phyloP scores from a whole-genome alignment of 495 filamentous ascomycete genomes.

The Tuber umbilicatum region DNA sequence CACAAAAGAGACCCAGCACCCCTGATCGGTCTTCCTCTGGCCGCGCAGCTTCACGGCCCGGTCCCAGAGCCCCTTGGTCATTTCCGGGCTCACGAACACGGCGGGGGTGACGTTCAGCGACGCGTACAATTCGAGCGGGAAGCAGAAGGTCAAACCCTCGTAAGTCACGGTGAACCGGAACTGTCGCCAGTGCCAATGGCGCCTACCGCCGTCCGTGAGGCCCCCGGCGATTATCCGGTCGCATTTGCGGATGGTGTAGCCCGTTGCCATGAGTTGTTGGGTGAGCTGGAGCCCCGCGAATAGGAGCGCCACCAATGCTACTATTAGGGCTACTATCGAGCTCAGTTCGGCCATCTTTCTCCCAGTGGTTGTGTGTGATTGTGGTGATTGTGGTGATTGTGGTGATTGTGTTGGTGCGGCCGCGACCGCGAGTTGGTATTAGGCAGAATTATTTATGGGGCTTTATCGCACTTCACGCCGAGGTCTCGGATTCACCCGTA shows the following conservation, averaged over 20 bases:
- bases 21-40: neutral
- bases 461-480: neutral
- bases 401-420: neutral
- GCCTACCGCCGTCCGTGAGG: neutral
- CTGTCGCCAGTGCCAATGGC: neutral
- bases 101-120: neutral
- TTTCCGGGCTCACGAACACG: neutral
- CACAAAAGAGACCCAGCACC: neutral
- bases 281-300: neutral
- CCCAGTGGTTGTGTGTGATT: neutral
- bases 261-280: neutral
- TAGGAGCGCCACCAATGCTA: neutral
- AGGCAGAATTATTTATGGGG: neutral
- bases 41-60: neutral
- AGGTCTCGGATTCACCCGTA: neutral
- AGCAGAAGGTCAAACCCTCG: neutral
- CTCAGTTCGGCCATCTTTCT: neutral
- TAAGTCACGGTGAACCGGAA: neutral
- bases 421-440: neutral
- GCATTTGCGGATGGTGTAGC: neutral
- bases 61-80: neutral
- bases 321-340: neutral
- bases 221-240: neutral
- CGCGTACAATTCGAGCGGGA: neutral
- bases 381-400: neutral